Evolutionary conservation across 768 basidiomycete species (phyloP).

Genomic region (Rossbeevera mucosa): DNA sequence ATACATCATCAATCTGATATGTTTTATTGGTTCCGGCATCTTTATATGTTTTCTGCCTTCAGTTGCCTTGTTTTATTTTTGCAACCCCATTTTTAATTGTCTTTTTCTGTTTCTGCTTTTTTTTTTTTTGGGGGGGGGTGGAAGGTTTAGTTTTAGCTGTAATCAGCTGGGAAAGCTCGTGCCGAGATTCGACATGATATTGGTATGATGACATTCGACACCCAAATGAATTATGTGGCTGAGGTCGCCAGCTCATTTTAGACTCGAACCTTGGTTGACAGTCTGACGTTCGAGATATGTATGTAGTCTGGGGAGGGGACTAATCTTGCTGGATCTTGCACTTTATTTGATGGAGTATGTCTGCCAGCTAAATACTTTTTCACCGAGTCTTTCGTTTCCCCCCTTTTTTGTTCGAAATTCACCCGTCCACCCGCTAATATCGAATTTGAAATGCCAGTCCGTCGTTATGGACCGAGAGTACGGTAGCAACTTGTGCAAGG

Average conservation of each 20-base stretch:
- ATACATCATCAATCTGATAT: conserved; percentile 8
- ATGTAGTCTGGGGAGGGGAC: background rate
- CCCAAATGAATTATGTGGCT: background rate
- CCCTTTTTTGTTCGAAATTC: background rate
- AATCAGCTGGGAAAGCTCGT: background rate
- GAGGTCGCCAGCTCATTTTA: background rate
- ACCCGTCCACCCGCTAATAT: background rate
- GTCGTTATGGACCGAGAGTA: conserved; percentile 1
- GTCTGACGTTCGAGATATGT: background rate
- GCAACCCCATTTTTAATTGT: background rate
- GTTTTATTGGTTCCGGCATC: background rate
- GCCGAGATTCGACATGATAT: background rate
- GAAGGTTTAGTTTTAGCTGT: background rate
- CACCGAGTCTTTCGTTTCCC: background rate
- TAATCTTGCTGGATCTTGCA: background rate
- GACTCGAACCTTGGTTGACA: background rate
- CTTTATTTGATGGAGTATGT: background rate
- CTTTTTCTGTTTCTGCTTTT: background rate
- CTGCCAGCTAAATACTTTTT: background rate
- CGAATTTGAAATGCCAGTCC: background rate
- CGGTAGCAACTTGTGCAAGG: background rate
- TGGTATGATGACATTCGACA: background rate
- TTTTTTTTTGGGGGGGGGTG: background rate
- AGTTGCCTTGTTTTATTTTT: background rate
- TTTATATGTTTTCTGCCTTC: background rate